Evolutionary conservation across 2,329 filamentous ascomycete genomes (phyloP).

Genomic region (Sporothrix euskadiensis): DNA sequence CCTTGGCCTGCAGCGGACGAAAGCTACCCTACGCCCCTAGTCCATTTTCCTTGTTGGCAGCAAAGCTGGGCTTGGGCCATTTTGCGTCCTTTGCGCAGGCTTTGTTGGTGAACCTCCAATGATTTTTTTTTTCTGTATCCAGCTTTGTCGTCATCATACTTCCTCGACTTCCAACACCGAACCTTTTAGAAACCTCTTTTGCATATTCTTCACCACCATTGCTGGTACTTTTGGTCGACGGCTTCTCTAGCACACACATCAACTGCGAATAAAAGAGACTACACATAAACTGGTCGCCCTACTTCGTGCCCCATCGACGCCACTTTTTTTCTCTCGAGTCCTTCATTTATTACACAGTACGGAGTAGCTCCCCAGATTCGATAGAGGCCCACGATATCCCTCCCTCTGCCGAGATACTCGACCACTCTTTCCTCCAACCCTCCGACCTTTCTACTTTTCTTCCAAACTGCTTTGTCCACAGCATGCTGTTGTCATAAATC

Average conservation of each 20-base stretch:
- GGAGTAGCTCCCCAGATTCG: conserved; percentile 17
- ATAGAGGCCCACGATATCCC: background rate
- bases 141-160: conserved; percentile 4
- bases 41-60: background rate
- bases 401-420: no score
- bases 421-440: background rate
- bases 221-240: background rate
- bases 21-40: conserved; percentile 8
- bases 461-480: background rate
- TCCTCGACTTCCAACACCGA: no score
- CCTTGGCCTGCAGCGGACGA: conserved; percentile 10
- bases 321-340: conserved; percentile 4
- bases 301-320: background rate
- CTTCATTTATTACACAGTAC: background rate
- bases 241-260: background rate
- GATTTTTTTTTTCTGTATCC: background rate
- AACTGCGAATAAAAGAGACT: background rate
- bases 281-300: background rate
- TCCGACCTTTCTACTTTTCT: background rate
- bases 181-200: background rate
- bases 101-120: background rate
- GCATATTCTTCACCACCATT: no score
- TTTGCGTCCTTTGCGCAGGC: conserved; percentile 10
- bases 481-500: conserved; percentile 23
- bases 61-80: background rate